Base-by-base conservation (phyloP, 164 flowering plant species). In the Cinnamomum micranthum region DNA sequence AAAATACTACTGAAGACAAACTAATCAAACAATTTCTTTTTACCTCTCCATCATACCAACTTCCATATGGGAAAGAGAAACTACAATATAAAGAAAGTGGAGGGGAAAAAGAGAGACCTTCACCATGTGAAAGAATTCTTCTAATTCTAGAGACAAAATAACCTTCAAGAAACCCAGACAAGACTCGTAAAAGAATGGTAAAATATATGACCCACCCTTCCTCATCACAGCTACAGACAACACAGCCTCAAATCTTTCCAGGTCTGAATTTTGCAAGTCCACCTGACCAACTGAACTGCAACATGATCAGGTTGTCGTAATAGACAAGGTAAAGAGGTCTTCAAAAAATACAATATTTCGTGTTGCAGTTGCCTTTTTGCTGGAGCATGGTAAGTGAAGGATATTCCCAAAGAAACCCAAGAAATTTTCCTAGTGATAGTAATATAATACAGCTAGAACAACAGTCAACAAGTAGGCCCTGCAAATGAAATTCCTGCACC, bases 91-190 rank as follows among this genome's bases (percentile, higher is more conserved):
- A 70, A 25, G 17, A 50, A 50, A 50, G 23, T 50, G 19, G 27
- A 51, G 5, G 17, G 51, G 5, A 24, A 70, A 3, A 13, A 15
- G 51, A 13, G 52, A 47, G 47, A 70, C 13, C 63, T 22, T 70
- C 72, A 70, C 55, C 68, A 22, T 35, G 59, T 62, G 51, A 72
- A 63, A 62, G 74, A 72, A 72, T 72, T 68, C 68, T 72, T 63
- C 74, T 62, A 72, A 72, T 55, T 14, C 60, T 55, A 55, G 7
- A 55, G 17, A 20, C n/a, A 55, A 17, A 13, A 47, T 47, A 41
- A 64, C 33, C 41, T 70, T 52, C 50, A 67, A 13, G 47, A 22
- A 47, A 69, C 20, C 12, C 28, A 12, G 9, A 67, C n/a, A 22
- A 19, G 58, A 55, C 2, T 15, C 3, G 11, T 58, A 31, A 25